A percentile compares a stretch with the other conserved stretches of the same genome.
Conservation (phyloP, 2,329 filamentous ascomycete species). For the Setomelanomma holmii region DNA sequence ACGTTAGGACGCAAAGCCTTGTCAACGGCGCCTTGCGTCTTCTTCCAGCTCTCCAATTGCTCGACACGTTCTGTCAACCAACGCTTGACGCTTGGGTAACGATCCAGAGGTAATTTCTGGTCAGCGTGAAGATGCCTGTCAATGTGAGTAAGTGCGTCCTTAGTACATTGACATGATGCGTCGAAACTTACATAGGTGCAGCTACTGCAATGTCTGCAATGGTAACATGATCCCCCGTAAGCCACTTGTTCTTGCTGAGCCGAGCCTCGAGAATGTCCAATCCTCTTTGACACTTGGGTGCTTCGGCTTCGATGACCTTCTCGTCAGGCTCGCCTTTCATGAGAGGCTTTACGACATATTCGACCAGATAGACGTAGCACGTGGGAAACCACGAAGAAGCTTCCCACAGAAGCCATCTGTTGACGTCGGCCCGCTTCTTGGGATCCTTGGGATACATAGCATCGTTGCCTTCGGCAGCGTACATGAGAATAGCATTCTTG, state of each 20-base stretch:
- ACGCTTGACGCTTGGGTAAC: slow-evolving; percentile 47
- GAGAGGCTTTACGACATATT: slow-evolving; percentile 52
- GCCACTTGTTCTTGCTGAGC: slow-evolving; percentile 48
- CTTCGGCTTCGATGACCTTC: slow-evolving; percentile 42
- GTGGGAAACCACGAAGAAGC: slow-evolving; percentile 50
- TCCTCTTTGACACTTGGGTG: slow-evolving; percentile 43
- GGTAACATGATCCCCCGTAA: slow-evolving; percentile 47
- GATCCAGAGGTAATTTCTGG: slow-evolving; percentile 46
- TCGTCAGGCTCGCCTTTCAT: slow-evolving; percentile 46
- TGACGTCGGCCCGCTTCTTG: slow-evolving; percentile 49
- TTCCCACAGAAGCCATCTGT: slow-evolving; percentile 55
- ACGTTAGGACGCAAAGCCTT: slow-evolving; percentile 26
- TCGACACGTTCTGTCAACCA: slow-evolving; percentile 50
- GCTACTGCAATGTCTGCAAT: slow-evolving; percentile 54
- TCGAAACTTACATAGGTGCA: slow-evolving; percentile 36
- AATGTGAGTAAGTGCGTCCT: neutral
- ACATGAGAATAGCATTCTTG: slow-evolving; percentile 51
- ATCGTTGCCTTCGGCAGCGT: slow-evolving; percentile 47
- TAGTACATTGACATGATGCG: neutral
- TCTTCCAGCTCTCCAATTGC: slow-evolving; percentile 48
- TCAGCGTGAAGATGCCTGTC: slow-evolving; percentile 44
- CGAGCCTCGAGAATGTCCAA: slow-evolving; percentile 49
- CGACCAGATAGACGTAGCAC: slow-evolving; percentile 52
- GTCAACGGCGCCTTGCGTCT: slow-evolving; percentile 50
- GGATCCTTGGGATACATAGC: slow-evolving; percentile 50